Evolutionary conservation across 768 basidiomycete genomes (phyloP), one percentile per base, ranked within the genome.

Genomic region (Termitomyces sp.): DNA sequence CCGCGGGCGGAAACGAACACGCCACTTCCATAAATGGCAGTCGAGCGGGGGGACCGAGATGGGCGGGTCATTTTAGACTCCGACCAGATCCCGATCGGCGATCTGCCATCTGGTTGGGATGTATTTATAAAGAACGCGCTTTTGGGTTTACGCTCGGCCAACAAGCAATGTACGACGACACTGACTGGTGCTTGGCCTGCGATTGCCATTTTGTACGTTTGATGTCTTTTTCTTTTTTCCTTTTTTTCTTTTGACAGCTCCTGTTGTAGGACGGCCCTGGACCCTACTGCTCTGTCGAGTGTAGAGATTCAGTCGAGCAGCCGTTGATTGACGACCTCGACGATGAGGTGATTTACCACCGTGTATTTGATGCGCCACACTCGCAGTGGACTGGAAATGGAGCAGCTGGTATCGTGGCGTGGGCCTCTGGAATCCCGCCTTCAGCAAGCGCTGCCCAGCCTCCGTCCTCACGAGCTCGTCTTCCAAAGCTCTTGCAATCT

Each of bases 151-250:
- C 15, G 35, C 35, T 37, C 12, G 6, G 14, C 12, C 15, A 37
- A 37, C 35, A 37, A 37, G 15, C 35, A n/a, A 56, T 55, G 42
- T 42, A 70, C 62, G 82, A 85, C 78, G 85, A 87, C 69, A 77
- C 79, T 60, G 80, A 87, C 73, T 87, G 84, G 83, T 90, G 87
- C 66, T 73, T 88, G 60, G 73, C 75, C 53, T 90, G 87, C 74
- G 75, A 77, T 60, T 75, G 77, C 59, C 79, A 76, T 60, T 68
- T 84, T 59, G 86, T 81, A 66, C 37, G 82, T 79, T 45, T 47
- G n/a, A 53, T 45, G 38, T 56, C 43, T 21, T 47, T 41, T 30
- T 54, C 5, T 51, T 35, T 5, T 3, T 9, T 19, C 3, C 14
- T n/a, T 17, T 10, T 10, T 10, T 4, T 11, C 6, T n/a, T 2